A percentile compares a stretch with the other conserved stretches of the same genome.
These are phyloP conservation scores for Diaporthe humulicola DNA, from an alignment of 2,329 filamentous ascomycete species.

Conservation along the genomic window DNA sequence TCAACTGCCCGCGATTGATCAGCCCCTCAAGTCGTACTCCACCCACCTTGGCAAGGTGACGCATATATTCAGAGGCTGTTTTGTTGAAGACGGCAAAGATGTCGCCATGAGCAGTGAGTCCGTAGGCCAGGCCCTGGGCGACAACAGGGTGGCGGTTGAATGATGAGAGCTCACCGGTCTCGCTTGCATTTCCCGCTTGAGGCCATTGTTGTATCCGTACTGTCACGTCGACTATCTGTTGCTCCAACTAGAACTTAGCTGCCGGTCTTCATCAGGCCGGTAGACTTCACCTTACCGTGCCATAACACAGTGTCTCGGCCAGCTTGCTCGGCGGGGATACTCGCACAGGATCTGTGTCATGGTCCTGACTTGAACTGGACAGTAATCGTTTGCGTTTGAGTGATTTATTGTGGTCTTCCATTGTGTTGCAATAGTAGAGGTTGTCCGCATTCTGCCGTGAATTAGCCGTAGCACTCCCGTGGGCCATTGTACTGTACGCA, in stretches of 20 bases:
- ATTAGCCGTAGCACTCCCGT: no score
- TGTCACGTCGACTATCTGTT: neutral
- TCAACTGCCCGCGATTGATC: neutral
- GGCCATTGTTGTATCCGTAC: neutral
- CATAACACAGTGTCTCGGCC: neutral
- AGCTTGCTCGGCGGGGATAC: no score
- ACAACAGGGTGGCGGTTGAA: neutral
- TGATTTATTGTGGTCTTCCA: neutral
- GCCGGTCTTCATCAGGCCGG: no score
- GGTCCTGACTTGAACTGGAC: neutral
- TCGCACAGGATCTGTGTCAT: neutral
- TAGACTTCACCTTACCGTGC: neutral
- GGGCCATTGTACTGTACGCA: no score
- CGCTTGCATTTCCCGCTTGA: neutral
- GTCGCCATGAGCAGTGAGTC: neutral
- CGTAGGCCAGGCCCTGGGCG: neutral
- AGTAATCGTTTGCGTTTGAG: neutral
- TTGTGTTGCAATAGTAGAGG: neutral
- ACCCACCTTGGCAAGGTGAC: neutral
- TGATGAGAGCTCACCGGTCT: neutral
- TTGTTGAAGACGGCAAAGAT: neutral
- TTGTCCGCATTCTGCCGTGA: neutral
- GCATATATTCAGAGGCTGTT: neutral
- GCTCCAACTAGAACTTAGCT: neutral
- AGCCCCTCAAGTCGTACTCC: neutral